Base-by-base conservation (phyloP, 768 basidiomycete species). In the Erythrobasidium yunnanense region DNA sequence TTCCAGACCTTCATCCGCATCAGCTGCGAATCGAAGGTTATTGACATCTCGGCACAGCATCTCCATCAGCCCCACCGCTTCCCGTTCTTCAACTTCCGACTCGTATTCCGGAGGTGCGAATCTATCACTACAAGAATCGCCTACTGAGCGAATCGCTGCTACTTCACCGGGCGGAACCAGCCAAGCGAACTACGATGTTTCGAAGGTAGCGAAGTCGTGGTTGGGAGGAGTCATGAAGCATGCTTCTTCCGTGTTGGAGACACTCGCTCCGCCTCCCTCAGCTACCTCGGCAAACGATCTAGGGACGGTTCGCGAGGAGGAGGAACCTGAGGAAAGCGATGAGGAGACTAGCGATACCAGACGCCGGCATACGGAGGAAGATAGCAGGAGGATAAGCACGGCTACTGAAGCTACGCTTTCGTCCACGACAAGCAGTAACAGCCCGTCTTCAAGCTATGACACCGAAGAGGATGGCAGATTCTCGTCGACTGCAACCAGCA, bases 221-320 rank as follows among this genome's bases (percentile, higher is more conserved):
- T 34, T 63, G 49, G 60, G 60, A 51, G 60, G 60, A 3, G 35
- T 63, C 27, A 63, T 63, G 60, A 63, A 63, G 46, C 52, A 46
- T 20, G 60, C 60, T 11, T 29, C 46, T 8, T 30, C 47, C 2
- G 60, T 63, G 6, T 34, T 63, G 4, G 60, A 63, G 11, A 47
- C 22, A 27, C 47, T 63, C 20, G 60, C 60, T 25, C 60, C 60
- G 20, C 60, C 47, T 20, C 57, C 57, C 33, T 27, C 49, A 18
- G 11, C 11, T 35, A 22, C 8, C 27, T 4, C 60, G 11, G 13
- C 25, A 20, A 51, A 63, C 46, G 46, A 63, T 17, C 38, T 63
- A 18, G 45, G 49, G 2, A 63, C 60, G 2, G 60, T 63, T 20
- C 25, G 29, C 3, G 60, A 63, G 30, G 60, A 63, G 33, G 60